These are phyloP conservation scores for Penicillium arizonense DNA, from an alignment of 495 filamentous ascomycete species.

Conservation along the genomic window DNA sequence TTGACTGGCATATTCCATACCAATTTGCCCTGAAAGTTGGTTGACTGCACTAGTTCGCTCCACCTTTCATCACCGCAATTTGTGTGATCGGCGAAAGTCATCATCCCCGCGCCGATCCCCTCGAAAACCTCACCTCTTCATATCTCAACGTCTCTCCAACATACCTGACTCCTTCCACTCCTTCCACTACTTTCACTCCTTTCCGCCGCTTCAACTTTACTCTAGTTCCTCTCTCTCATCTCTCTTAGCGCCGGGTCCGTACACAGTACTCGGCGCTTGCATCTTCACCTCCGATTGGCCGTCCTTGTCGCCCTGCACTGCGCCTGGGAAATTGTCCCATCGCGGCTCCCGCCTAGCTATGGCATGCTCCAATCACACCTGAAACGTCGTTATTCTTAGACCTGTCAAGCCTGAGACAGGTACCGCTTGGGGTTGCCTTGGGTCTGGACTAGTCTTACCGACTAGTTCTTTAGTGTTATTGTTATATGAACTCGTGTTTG, in stretches of 20 bases:
- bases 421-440: conserved; percentile 11
- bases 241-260: conserved; percentile 19
- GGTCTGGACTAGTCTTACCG: conserved; percentile 7
- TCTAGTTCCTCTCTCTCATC: not conserved
- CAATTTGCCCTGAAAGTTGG: not conserved
- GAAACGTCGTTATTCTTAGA: conserved; percentile 28
- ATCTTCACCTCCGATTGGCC: conserved; percentile 17
- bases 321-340: conserved; percentile 16
- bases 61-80: conserved; percentile 9
- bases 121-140: conserved; percentile 3
- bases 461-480: not conserved
- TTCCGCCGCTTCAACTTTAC: conserved; percentile 1
- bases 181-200: not conserved
- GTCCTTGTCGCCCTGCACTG: conserved; percentile 19
- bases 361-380: conserved; percentile 15
- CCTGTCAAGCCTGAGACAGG: conserved; percentile 28
- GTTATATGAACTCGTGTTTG: conserved; percentile 5
- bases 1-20: not conserved
- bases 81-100: conserved; percentile 15
- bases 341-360: conserved; percentile 20
- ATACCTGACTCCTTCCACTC: not conserved
- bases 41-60: not conserved
- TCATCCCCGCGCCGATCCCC: conserved; percentile 29
- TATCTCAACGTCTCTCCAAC: not conserved
- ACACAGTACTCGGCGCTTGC: conserved; percentile 25